Evolutionary conservation across 2,329 filamentous ascomycete species (phyloP).

Genomic region (Tolypocladium capitatum): DNA sequence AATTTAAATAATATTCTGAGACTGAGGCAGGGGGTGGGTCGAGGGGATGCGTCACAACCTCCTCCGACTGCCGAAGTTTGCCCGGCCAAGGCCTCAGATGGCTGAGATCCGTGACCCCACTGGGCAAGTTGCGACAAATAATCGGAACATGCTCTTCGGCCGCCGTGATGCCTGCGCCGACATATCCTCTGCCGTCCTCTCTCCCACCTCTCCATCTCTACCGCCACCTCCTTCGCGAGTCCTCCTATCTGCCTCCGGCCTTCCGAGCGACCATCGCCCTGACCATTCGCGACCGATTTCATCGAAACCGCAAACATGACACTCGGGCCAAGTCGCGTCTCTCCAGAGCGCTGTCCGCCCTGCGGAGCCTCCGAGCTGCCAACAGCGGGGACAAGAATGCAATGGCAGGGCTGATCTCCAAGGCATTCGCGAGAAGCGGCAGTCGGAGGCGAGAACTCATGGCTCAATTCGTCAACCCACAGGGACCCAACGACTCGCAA

Average conservation of each 20-base stretch:
- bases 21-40: too few species aligned
- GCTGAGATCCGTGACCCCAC: neutral
- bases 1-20: too few species aligned
- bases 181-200: slow-evolving; percentile 10
- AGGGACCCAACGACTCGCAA: slow-evolving; percentile 25
- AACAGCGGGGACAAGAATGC: slow-evolving; percentile 34
- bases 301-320: slow-evolving; percentile 20
- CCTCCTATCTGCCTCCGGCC: slow-evolving; percentile 42
- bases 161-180: slow-evolving; percentile 15
- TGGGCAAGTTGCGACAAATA: too few species aligned
- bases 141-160: too few species aligned
- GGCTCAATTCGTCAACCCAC: slow-evolving; percentile 20
- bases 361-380: slow-evolving; percentile 38
- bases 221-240: slow-evolving; percentile 46
- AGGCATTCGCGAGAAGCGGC: slow-evolving; percentile 40
- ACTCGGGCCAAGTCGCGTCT: slow-evolving; percentile 18
- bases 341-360: slow-evolving; percentile 25
- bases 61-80: neutral
- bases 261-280: slow-evolving; percentile 30
- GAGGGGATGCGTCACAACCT: too few species aligned
- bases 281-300: slow-evolving; percentile 33
- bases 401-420: slow-evolving; percentile 33
- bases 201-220: slow-evolving; percentile 29
- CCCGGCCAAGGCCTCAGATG: neutral
- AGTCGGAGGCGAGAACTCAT: slow-evolving; percentile 35